Evolutionary conservation across 2,329 filamentous ascomycete species (phyloP), one percentile per base, ranked within the genome.

Genomic region (Lasiodiplodia sp.): DNA sequence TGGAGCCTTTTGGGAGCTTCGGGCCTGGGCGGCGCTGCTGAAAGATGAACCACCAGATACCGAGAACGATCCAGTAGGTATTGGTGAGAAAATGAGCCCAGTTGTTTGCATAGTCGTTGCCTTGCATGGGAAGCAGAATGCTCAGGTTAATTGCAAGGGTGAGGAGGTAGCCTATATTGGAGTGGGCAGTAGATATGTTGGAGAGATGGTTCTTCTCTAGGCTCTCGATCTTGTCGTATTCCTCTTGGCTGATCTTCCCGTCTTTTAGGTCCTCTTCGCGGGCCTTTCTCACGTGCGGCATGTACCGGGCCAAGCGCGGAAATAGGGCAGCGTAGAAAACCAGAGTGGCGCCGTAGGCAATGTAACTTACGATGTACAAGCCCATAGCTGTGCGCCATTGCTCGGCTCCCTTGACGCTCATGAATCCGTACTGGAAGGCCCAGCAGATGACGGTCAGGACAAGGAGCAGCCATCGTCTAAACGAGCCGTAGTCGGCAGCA

Each of bases 21-120:
- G 87, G 86, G 0, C 90, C 90, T 0, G 90, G 88, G 1, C 90
- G 83, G 38, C 83, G 81, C 79, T 91, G 90, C 73, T 92, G 90
- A 4, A 89, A 72, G 2, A 89, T 65, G 72, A 92, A 91, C 90
- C 90, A 92, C 0, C 90, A 89, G 4, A 91, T 77, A 0, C 88
- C 87, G 28, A 91, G 81, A 0, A 88, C 77, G 8, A 91, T 75
- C 90, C 89, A 91, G 58, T 91, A 91, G 0, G 89, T 88, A 65
- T 91, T 88, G 12, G 91, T 81, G 0, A 91, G 88, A 6, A 85
- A 88, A 2, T 91, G 75, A 0, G 88, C 90, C 86, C 87, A 90
- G 71, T 90, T 91, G 75, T 92, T 92, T 73, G 88, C 87, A 4
- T 80, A 84, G 6, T 81, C 77, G 72, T 85, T 87, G 4, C 83